Evolutionary conservation across 371 early-diverging fungal species (phyloP), one percentile per base, ranked within the genome.

Genomic region (Mucor mucedo): DNA sequence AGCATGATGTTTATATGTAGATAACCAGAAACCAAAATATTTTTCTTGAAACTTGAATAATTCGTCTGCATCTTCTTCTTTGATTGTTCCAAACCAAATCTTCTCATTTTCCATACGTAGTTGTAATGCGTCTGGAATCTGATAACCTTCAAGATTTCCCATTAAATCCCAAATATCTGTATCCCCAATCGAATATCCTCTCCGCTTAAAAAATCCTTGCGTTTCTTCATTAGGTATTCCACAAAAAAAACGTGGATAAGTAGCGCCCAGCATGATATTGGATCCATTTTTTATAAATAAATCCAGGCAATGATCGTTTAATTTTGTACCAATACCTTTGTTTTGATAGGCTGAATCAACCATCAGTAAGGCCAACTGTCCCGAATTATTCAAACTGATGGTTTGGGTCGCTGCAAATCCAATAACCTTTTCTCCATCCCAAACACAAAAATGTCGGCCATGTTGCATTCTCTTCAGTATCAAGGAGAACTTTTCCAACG

Each of bases 231-330:
- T 60, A 21, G 80, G 83, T 1, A 82, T 57, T 38, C 83, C 83
- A 55, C 71, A 72, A 52, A 79, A 82, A 66, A 82, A 76, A n/a
- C 83, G 78, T 16, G 83, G 83, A 61, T 76, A 76, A 2, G 68
- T 75, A 28, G 80, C 65, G 3, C 83, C 83, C 2, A 82, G 58
- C 38, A 59, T 62, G 7, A 71, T 52, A 10, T 14, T 14, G 2
- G 41, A 48, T 0, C 69, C 65, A 32, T 60, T 50, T 5, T 62
- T 52, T 33, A 66, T 58, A 38, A 82, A 54, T n/a, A 61, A 21
- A 5, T 66, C 65, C 39, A 79, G 38, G 7, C 75, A 76, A 30
- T 48, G 47, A 1, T 76, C 75, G 47, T 79, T 71, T 7, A 82
- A 58, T 6, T 11, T 21, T 5, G 68, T 72, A 4, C 83, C 83